Base-by-base conservation (phyloP, 1,139 yeast species). In the Diutina scorzettiae region DNA sequence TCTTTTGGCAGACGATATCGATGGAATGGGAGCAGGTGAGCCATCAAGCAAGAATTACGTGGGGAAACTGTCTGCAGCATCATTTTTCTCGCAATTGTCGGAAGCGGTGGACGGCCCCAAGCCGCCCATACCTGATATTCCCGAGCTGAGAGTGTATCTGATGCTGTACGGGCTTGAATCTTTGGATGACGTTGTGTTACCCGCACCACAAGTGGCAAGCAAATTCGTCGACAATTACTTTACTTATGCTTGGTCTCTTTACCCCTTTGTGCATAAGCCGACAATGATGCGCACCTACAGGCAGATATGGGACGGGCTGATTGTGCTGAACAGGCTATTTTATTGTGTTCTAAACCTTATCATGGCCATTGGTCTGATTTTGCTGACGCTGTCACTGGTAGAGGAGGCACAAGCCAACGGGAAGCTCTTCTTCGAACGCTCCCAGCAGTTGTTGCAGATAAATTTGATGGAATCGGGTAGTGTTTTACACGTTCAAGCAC, bases 11-110 rank as follows among this genome's bases (percentile, higher is more conserved):
- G 27, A 14, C n/a, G 24, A 20, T n/a, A n/a, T 28, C 18, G 28
- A 34, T 19, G 39, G 27, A 7, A 34, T 34, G 39, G 39, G 39
- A 12, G 39, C 39, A 8, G 39, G 39, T 6, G 18, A 14, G 3
- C 39, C 28, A 11, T 19, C n/a, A 11, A 23, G 16, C 4, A 8
- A 28, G 4, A 30, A 34, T 19, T 34, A 34, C 28, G 21, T 21
- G 19, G 39, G 39, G 1, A 5, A 11, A 8, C 39, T 34, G 39
- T 28, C 39, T 5, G 39, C 25, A 9, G 19, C 28, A 8, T 28
- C 23, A 28, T 34, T 34, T 14, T 8, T 34, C 4, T 19, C 23
- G 18, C 19, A 34, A 21, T 9, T 34, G 14, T 20, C 24, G 5
- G 27, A 23, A 6, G 14, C 7, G 2, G 17, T 23, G 6, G 39